These are phyloP conservation scores for Xerocomus spinulosus DNA, from an alignment of 768 basidiomycete genomes.

Conservation along the genomic window DNA sequence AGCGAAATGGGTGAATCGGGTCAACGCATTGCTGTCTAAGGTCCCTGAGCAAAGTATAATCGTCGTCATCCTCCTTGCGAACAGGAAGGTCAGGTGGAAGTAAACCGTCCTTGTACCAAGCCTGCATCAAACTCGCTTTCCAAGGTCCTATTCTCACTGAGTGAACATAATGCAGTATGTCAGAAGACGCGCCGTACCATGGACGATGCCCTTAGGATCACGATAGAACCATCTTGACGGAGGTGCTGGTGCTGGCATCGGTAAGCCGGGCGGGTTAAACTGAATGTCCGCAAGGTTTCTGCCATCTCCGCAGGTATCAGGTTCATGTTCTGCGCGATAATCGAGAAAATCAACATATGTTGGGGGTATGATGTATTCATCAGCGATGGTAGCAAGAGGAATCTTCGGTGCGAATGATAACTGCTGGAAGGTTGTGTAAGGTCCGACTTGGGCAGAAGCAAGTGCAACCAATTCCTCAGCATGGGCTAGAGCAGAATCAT, in stretches of 20 bases:
- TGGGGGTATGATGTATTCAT: slow-evolving; percentile 89
- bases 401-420: slow-evolving; percentile 80
- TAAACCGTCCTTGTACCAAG: slow-evolving; percentile 82
- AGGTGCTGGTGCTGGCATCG: slow-evolving; percentile 59
- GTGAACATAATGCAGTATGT: slow-evolving; percentile 1
- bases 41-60: slow-evolving; percentile 67
- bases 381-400: slow-evolving; percentile 82
- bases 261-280: slow-evolving; percentile 77
- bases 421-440: slow-evolving; percentile 92
- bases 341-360: slow-evolving; percentile 78
- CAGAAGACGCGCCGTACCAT: slow-evolving; percentile 48
- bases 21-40: slow-evolving; percentile 74
- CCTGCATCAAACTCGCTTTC: slow-evolving; percentile 85
- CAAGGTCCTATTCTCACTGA: slow-evolving; percentile 60
- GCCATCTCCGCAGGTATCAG: slow-evolving; percentile 42
- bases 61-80: slow-evolving; percentile 66
- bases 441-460: slow-evolving; percentile 67
- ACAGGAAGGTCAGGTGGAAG: slow-evolving; percentile 81
- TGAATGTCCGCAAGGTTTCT: slow-evolving; percentile 56
- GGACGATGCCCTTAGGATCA: slow-evolving; percentile 75
- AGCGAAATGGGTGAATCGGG: slow-evolving; percentile 72
- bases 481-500: slow-evolving; percentile 38
- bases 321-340: slow-evolving; percentile 62
- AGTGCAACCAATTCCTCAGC: slow-evolving; percentile 66
- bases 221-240: slow-evolving; percentile 80